A percentile compares a stretch with the other conserved stretches of the same genome.
These are phyloP conservation scores for Colletotrichum lindemuthianum DNA, from an alignment of 2,329 filamentous ascomycete species.

Conservation along the genomic window DNA sequence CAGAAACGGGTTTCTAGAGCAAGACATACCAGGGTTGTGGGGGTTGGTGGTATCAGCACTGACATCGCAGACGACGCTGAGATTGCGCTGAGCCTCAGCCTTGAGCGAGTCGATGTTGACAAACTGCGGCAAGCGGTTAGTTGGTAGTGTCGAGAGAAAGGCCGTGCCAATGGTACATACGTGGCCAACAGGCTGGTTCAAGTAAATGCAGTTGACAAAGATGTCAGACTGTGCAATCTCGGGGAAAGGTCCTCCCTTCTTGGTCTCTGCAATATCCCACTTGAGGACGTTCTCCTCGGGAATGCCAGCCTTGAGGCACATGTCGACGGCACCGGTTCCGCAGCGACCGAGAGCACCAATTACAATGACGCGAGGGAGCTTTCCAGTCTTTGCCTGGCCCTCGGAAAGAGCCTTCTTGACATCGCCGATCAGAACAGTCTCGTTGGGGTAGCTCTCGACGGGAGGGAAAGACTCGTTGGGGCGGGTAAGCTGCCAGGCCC, in stretches of 20 bases:
- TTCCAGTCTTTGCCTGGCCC: constrained; percentile 73
- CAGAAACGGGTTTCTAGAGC: constrained; percentile 17
- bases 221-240: constrained; percentile 82
- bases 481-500: constrained; percentile 84
- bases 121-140: constrained; percentile 67
- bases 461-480: constrained; percentile 73
- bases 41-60: constrained; percentile 79
- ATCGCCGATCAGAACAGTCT: constrained; percentile 76
- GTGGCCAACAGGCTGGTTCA: constrained; percentile 59
- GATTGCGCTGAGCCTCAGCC: constrained; percentile 67
- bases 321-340: constrained; percentile 83
- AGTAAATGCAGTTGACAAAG: constrained; percentile 91
- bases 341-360: constrained; percentile 89
- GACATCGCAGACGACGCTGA: constrained; percentile 85
- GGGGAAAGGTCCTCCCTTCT: constrained; percentile 77
- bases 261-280: constrained; percentile 84
- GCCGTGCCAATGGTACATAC: background rate
- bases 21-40: constrained; percentile 58
- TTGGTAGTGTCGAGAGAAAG: background rate
- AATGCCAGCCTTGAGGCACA: constrained; percentile 79
- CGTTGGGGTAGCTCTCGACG: constrained; percentile 77
- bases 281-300: constrained; percentile 65
- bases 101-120: constrained; percentile 77
- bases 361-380: constrained; percentile 78
- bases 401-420: constrained; percentile 77